Evolutionary conservation across 2,329 filamentous ascomycete genomes (phyloP).

Genomic region (Trichoderma pleuroti): DNA sequence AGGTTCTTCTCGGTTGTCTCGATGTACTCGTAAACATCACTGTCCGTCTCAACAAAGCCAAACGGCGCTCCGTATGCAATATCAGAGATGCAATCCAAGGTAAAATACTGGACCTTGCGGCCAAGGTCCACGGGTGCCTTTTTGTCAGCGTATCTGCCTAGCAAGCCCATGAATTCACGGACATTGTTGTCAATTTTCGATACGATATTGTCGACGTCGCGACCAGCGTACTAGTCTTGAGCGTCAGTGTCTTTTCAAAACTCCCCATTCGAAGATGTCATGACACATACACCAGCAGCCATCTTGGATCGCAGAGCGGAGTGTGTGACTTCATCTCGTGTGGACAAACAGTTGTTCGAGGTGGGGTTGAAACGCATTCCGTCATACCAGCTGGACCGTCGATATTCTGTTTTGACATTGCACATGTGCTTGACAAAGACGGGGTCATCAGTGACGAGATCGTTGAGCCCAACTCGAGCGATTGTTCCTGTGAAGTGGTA

Average conservation of each 20-base stretch:
- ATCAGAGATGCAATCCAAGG: slow-evolving; percentile 53
- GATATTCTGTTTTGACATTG: slow-evolving; percentile 37
- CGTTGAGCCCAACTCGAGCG: slow-evolving; percentile 38
- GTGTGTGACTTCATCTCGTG: slow-evolving; percentile 35
- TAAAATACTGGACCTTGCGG: slow-evolving; percentile 52
- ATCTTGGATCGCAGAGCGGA: slow-evolving; percentile 44
- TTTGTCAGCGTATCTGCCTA: slow-evolving; percentile 19
- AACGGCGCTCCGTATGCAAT: slow-evolving; percentile 51
- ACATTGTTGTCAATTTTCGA: slow-evolving; percentile 30
- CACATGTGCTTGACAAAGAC: slow-evolving; percentile 42
- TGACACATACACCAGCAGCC: slow-evolving; percentile 40
- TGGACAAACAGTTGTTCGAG: background rate
- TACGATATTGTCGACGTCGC: slow-evolving; percentile 45
- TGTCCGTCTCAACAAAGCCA: slow-evolving; percentile 46
- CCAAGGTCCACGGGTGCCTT: slow-evolving; percentile 22
- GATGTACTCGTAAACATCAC: slow-evolving; percentile 48
- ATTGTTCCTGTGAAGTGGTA: slow-evolving; percentile 28
- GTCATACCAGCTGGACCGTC: slow-evolving; percentile 42
- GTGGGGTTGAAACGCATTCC: slow-evolving; percentile 48
- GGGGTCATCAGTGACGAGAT: slow-evolving; percentile 45
- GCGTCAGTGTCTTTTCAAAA: background rate
- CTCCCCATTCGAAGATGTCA: too few relatives aligned
- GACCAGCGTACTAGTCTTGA: slow-evolving; percentile 46
- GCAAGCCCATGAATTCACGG: slow-evolving; percentile 16
- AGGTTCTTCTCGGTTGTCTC: slow-evolving; percentile 35